Percentiles rank a stretch among this genome's conserved stretches.
These are phyloP conservation scores for Fonsecaea pedrosoi DNA, from an alignment of 2,329 filamentous ascomycete species.

Conservation along the genomic window DNA sequence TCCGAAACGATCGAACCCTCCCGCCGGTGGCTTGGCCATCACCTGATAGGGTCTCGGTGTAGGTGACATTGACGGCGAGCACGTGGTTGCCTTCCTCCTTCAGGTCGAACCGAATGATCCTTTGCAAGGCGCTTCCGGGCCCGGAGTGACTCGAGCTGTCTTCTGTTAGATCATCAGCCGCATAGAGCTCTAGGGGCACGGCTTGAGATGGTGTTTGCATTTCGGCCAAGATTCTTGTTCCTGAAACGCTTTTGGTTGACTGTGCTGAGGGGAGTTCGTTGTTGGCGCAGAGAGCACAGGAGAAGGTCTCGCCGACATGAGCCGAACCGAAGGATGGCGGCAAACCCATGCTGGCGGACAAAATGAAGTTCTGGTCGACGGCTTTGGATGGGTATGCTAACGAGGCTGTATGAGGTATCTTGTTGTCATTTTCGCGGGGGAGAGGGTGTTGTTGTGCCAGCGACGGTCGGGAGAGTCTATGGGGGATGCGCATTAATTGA, in stretches of 20 bases:
- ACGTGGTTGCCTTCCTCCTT: constrained; percentile 96
- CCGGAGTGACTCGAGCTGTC: constrained; percentile 24
- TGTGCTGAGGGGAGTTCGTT: constrained; percentile 68
- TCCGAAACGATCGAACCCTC: constrained; percentile 84
- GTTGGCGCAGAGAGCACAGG: constrained; percentile 94
- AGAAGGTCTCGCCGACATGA: constrained; percentile 94
- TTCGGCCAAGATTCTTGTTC: constrained; percentile 84
- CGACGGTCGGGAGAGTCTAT: constrained; percentile 76
- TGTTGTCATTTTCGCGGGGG: constrained; percentile 52
- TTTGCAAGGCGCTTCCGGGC: constrained; percentile 74
- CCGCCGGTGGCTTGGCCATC: constrained; percentile 58
- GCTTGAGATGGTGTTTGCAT: constrained; percentile 90
- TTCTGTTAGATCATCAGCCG: constrained; percentile 32
- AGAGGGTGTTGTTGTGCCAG: constrained; percentile 54
- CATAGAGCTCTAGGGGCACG: constrained; percentile 65
- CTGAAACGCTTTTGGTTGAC: constrained; percentile 64
- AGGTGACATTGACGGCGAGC: constrained; percentile 89
- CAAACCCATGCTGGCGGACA: constrained; percentile 69
- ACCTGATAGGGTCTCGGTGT: constrained; percentile 75
- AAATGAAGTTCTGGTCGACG: constrained; percentile 59
- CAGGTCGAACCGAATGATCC: constrained; percentile 82
- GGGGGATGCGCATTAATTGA: constrained; percentile 18
- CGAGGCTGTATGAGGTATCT: constrained; percentile 68
- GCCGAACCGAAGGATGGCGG: constrained; percentile 91
- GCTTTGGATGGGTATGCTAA: constrained; percentile 70